Evolutionary conservation across 345 rosid species (phyloP).

Genomic region (Cardiospermum halicacabum): DNA sequence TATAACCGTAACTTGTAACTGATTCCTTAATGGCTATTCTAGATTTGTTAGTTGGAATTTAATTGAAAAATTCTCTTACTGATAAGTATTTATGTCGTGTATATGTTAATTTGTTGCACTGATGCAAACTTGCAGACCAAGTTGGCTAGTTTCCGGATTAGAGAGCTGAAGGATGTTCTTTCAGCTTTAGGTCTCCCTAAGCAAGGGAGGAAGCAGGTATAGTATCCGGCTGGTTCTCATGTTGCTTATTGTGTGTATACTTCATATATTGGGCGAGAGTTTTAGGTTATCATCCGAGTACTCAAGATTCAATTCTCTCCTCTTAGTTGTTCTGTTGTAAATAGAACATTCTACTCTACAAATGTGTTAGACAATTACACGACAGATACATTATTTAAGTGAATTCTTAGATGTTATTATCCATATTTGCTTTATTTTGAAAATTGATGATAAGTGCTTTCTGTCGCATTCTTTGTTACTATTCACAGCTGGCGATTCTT

Average conservation of each 20-base stretch:
- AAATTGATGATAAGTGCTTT: neutral
- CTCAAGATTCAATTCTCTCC: neutral
- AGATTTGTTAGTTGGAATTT: neutral
- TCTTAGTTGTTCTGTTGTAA: neutral
- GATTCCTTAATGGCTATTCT: neutral
- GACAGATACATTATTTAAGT: neutral
- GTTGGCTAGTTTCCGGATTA: slow-evolving; percentile 31
- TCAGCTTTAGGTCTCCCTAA: slow-evolving; percentile 29
- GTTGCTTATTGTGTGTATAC: neutral
- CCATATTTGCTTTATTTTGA: neutral
- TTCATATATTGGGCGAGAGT: neutral
- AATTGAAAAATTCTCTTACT: neutral
- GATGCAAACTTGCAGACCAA: slow-evolving; percentile 22
- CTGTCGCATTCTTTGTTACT: neutral
- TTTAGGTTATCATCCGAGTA: neutral
- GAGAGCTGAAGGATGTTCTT: slow-evolving; percentile 40
- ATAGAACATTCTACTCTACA: neutral
- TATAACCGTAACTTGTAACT: neutral
- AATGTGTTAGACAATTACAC: neutral
- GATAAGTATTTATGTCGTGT: neutral
- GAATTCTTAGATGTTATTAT: neutral
- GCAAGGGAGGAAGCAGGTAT: slow-evolving; percentile 42
- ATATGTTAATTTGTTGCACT: neutral
- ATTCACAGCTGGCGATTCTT: neutral
- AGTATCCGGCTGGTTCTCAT: neutral